phyloP scores from a whole-genome alignment of 371 early-diverging fungal species.

The Funneliformis caledonium region DNA sequence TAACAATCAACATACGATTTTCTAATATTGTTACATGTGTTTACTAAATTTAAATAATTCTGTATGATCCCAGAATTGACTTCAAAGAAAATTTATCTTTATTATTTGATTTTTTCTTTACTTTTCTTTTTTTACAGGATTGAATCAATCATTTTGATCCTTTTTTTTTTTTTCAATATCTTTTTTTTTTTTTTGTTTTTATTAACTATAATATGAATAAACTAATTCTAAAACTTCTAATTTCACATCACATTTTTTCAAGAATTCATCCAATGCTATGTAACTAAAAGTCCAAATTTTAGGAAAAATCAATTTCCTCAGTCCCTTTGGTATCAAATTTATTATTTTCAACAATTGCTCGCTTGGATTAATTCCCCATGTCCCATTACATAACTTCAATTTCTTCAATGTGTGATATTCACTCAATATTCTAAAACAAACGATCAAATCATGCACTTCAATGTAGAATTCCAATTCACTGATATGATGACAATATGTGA shows the following conservation, averaged over 20 bases:
- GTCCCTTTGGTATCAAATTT: not conserved
- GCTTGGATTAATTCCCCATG: not conserved
- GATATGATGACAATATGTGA: not conserved
- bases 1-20: too few relatives aligned
- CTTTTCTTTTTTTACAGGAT: too few relatives aligned
- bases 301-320: conserved; percentile 5
- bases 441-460: not conserved
- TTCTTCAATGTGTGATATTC: not conserved
- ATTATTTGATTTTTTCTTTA: too few relatives aligned
- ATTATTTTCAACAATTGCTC: not conserved
- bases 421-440: not conserved
- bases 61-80: too few relatives aligned
- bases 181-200: too few relatives aligned
- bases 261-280: not conserved
- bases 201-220: not conserved
- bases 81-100: too few relatives aligned
- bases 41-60: too few relatives aligned
- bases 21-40: too few relatives aligned
- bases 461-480: not conserved
- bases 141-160: too few relatives aligned
- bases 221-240: conserved; percentile 1
- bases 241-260: conserved; percentile 7
- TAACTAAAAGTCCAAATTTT: not conserved
- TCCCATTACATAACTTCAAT: not conserved
- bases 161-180: too few relatives aligned